phyloP scores from a whole-genome alignment of 83 land plant genomes.

The Picea mariana region DNA sequence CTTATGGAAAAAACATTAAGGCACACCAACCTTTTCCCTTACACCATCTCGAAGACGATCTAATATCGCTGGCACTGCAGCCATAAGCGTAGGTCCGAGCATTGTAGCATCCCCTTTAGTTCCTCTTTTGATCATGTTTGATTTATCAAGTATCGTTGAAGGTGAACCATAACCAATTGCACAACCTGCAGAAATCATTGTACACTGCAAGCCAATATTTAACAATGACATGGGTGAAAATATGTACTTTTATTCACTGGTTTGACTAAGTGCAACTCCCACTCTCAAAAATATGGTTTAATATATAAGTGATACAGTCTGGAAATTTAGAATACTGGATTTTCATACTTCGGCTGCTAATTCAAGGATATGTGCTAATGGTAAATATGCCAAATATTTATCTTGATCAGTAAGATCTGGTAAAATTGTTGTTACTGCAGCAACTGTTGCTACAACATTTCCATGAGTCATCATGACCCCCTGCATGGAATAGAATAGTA shows the following conservation, averaged over 20 bases:
- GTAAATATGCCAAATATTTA: conserved; percentile 84
- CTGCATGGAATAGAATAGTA: conserved; percentile 37
- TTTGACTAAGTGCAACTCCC: background rate
- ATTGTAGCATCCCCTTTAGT: conserved; percentile 79
- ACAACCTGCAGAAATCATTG: conserved; percentile 58
- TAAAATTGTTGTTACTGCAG: conserved; percentile 81
- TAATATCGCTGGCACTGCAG: conserved; percentile 82
- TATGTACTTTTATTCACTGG: background rate
- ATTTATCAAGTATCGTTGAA: conserved; percentile 69
- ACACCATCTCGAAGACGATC: conserved; percentile 89
- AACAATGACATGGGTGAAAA: conserved; percentile 2
- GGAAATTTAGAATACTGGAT: background rate
- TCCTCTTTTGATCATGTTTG: conserved; percentile 78
- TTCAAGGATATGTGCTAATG: conserved; percentile 94
- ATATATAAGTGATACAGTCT: no score
- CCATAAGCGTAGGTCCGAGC: conserved; percentile 68
- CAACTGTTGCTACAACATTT: conserved; percentile 82
- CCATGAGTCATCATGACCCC: conserved; percentile 98
- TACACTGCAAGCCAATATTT: conserved; percentile 34
- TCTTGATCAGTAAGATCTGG: conserved; percentile 69
- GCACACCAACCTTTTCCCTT: conserved; percentile 49
- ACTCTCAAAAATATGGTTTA: background rate
- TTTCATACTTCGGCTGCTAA: conserved; percentile 84
- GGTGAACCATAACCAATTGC: conserved; percentile 84
- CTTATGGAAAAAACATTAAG: background rate